Percentiles rank a stretch among this genome's conserved stretches.
Evolutionary conservation across 257 asterid genomes (phyloP).

Genomic region (Solanum acaule): DNA sequence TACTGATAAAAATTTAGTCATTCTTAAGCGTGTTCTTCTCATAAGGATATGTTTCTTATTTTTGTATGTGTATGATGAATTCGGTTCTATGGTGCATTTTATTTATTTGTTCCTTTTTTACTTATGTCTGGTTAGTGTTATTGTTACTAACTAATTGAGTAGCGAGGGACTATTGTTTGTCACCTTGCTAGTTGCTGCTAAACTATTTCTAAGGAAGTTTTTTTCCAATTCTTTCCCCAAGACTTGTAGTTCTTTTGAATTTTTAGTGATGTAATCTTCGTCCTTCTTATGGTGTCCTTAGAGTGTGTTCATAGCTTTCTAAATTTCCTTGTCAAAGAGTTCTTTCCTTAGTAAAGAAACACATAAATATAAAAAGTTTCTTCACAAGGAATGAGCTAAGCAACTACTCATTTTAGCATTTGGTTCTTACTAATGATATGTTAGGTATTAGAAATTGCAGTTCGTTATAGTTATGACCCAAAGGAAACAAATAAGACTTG

Average conservation of each 20-base stretch:
- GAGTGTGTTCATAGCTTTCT: neutral
- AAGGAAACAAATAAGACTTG: no score
- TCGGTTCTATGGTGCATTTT: neutral
- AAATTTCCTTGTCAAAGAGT: neutral
- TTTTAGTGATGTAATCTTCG: no score
- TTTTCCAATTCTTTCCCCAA: no score
- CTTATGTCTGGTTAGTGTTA: neutral
- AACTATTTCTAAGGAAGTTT: neutral
- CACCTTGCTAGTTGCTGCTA: neutral
- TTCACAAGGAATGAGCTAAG: neutral
- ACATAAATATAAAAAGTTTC: no score
- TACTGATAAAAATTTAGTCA: neutral
- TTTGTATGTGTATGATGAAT: neutral
- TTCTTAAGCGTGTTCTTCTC: neutral
- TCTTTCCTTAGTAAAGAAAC: neutral
- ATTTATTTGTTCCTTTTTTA: neutral
- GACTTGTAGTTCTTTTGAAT: neutral
- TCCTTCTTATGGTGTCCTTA: neutral
- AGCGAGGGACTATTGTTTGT: no score
- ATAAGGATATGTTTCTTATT: no score
- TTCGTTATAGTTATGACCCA: neutral
- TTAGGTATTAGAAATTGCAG: neutral
- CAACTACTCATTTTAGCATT: neutral
- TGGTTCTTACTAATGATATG: neutral
- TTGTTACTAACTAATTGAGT: neutral